Evolutionary conservation across 305 asterid genomes (phyloP), one percentile per base, ranked within the genome.

Genomic region (Solanum hybrid): DNA sequence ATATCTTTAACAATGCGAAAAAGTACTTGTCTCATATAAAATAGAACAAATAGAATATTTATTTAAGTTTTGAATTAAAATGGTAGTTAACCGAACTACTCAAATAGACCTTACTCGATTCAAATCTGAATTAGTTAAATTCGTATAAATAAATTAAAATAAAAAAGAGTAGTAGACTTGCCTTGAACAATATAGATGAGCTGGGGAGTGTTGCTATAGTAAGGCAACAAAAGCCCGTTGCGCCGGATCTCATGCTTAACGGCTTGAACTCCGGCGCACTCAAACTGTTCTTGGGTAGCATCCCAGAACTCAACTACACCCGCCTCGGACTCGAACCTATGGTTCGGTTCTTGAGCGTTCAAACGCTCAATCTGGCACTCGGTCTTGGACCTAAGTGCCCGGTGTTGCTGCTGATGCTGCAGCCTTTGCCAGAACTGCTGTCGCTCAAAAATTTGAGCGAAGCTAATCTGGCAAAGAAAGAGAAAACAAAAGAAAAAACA

Each of bases 271-370:
- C 98, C 96, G 15, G 96, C 98, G 86, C 98, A 96, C 87, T 92
- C 92, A n/a, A 94, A 89, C 87, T 93, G 95, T 88, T 91, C 79
- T 38, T 92, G 89, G 89, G 93, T 93, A 51, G 88, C 45, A 76
- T 95, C 97, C 98, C 98, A 96, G 88, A 91, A 91, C 91, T 96
- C 97, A 14, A 92, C 90, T 29, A 51, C 33, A 4, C 98, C 98
- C 0, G 95, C 98, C 91, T 96, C 98, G 0, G 95, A 93, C 80
- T 93, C 90, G 27, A 80, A 88, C 20, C 92, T 89, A 33, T 15
- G 84, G 20, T 89, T 87, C 1, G 98, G 96, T 86, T 94, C 95
- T 15, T 90, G 92, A 20, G 98, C 97, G 2, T 89, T 90, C 41
- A 95, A 94, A 10, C 89, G 87, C 81, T 92, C 90, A 4, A 95